A percentile compares a stretch with the other conserved stretches of the same genome.
Conservation (phyloP, 768 basidiomycete genomes). For the Rhizopogon roseolus region DNA sequence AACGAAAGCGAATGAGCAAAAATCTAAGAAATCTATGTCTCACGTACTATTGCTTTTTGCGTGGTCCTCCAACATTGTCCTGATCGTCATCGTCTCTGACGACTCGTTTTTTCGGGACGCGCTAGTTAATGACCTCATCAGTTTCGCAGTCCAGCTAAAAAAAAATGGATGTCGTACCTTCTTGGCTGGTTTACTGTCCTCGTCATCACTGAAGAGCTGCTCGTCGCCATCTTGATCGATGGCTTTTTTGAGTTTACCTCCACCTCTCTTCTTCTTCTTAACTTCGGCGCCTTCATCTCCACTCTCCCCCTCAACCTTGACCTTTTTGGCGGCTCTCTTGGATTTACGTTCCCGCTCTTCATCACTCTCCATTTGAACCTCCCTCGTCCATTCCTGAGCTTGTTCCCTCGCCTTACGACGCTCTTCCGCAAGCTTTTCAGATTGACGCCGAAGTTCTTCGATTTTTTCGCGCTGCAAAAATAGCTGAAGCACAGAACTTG, state of each 20-base stretch:
- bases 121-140: constrained; percentile 19
- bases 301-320: constrained; percentile 47
- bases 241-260: constrained; percentile 62
- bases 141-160: not conserved
- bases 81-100: constrained; percentile 78
- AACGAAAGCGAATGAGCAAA: constrained; percentile 4
- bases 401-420: constrained; percentile 73
- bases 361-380: constrained; percentile 63
- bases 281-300: constrained; percentile 52
- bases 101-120: constrained; percentile 64
- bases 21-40: not conserved
- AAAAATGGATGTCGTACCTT: constrained; percentile 50
- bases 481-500: not conserved
- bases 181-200: constrained; percentile 53
- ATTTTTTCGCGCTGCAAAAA: constrained; percentile 47
- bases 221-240: constrained; percentile 50
- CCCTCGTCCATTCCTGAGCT: constrained; percentile 71
- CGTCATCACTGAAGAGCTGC: constrained; percentile 68
- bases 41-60: constrained; percentile 75
- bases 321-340: constrained; percentile 51
- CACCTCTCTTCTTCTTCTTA: constrained; percentile 74
- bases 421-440: constrained; percentile 76
- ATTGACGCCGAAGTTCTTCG: constrained; percentile 63
- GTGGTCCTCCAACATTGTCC: constrained; percentile 54
- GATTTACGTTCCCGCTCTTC: constrained; percentile 72